Base-by-base conservation (phyloP, 768 basidiomycete species). In the Leccinum broughii region DNA sequence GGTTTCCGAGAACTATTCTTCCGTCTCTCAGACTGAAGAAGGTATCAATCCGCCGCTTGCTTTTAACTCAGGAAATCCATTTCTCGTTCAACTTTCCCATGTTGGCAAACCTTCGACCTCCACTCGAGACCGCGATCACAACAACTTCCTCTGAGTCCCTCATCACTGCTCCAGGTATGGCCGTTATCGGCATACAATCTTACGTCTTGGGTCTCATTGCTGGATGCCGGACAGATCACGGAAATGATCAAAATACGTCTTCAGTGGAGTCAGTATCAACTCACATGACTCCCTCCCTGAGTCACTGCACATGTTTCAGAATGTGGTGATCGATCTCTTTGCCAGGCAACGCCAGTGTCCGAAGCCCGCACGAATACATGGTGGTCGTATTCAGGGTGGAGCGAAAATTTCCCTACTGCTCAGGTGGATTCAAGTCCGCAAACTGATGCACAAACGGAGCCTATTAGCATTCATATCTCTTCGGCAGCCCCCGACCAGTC, bases 351-450 rank as follows among this genome's bases (percentile, higher is more conserved):
- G 44, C 44, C 54, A 57, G 54, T 24, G 14, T 48, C 58, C 39
- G 62, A 64, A 11, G 51, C 32, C 51, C 61, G 35, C 44, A 55
- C 70, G 55, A 54, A 49, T 57, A 56, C 62, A 0, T 85, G 84
- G 85, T 84, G 80, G 84, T 69, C 75, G 20, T 83, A 82, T 63
- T 62, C 85, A 6, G 77, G 79, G 7, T 81, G 81, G 80, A 63
- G 66, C 54, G 55, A 64, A 39, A 54, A 61, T 61, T 14, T 65
- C 54, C 28, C 61, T 55, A 28, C 49, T 57, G 22, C 22, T 22
- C 63, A 56, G 55, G 55, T 24, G 24, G 61, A 62, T 26, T n/a
- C 50, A 22, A 37, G 24, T 39, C 9, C 32, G 6, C 59, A 60
- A 39, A 22, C 24, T 7, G 32, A 24, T 1, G 4, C 20, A 34